These are phyloP conservation scores for Fusarium scirpi DNA, from an alignment of 2,329 filamentous ascomycete species.

Conservation along the genomic window DNA sequence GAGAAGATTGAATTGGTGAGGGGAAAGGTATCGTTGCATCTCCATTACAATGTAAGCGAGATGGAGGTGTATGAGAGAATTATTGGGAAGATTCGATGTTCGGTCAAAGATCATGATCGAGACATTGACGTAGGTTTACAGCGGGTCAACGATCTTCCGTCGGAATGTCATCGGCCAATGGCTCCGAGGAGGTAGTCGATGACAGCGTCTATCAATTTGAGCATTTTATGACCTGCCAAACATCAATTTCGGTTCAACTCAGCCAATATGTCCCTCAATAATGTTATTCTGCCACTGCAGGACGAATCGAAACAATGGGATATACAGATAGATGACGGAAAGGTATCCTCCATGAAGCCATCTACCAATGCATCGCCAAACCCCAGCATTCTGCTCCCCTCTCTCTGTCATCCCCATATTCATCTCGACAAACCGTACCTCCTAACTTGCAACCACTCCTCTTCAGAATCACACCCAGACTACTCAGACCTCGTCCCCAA, in stretches of 20 bases:
- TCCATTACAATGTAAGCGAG: not conserved
- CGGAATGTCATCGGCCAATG: not conserved
- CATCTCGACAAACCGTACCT: slow-evolving; percentile 28
- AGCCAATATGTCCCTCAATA: not conserved
- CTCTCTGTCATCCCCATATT: slow-evolving; percentile 23
- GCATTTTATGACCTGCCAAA: not conserved
- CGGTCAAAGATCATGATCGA: not conserved
- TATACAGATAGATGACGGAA: not conserved
- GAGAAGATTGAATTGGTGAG: not conserved
- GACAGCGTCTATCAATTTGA: not conserved
- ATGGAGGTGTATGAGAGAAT: not conserved
- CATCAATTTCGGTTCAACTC: rapidly evolving
- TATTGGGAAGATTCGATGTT: not conserved
- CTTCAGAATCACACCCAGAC: not conserved
- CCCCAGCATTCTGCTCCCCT: slow-evolving; percentile 5
- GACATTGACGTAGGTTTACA: not conserved
- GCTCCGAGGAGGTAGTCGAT: not conserved
- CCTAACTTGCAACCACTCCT: not conserved
- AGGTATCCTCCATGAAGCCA: slow-evolving; percentile 10
- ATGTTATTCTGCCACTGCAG: slow-evolving; percentile 3
- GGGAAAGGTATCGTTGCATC: not conserved
- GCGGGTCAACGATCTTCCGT: slow-evolving; percentile 1
- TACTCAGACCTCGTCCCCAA: slow-evolving; percentile 9
- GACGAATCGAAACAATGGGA: slow-evolving; percentile 1
- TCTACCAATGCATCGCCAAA: not conserved